A percentile compares a stretch with the other conserved stretches of the same genome.
Evolutionary conservation across 208 protist species (phyloP).

Genomic region (Trypanosoma boissoni): DNA sequence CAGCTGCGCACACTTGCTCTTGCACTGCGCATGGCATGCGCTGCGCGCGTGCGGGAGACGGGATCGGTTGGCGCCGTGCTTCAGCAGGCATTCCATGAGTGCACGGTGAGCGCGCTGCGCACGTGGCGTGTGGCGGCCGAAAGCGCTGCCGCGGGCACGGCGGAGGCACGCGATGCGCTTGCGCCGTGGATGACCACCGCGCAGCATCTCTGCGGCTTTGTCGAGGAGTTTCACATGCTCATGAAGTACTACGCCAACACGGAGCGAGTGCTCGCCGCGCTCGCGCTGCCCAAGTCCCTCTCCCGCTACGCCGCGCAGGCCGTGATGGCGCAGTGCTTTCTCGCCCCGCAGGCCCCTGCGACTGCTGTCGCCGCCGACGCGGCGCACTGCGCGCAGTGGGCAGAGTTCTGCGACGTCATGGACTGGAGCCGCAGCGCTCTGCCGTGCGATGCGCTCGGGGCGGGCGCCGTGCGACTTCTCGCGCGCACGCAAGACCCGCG

Average conservation of each 20-base stretch:
- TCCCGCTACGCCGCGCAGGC: conserved; percentile 40
- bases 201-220: conserved; percentile 44
- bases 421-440: conserved; percentile 59
- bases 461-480: conserved; percentile 25
- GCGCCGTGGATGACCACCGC: conserved; percentile 37
- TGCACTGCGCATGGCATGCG: conserved; percentile 29
- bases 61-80: conserved; percentile 8
- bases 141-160: conserved; percentile 11
- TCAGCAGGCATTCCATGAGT: conserved; percentile 28
- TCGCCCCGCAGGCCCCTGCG: conserved; percentile 6
- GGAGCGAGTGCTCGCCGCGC: conserved; percentile 15
- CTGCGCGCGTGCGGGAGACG: conserved; percentile 7
- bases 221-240: conserved; percentile 27
- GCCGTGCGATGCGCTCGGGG: conserved; percentile 41
- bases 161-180: conserved; percentile 26
- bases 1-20: conserved; percentile 21
- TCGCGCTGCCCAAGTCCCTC: conserved; percentile 30
- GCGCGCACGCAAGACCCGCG: conserved; percentile 15
- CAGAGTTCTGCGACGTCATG: conserved; percentile 38
- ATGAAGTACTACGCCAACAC: conserved; percentile 26
- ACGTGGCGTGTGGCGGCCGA: conserved; percentile 16
- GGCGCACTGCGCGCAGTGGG: conserved; percentile 30
- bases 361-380: neutral
- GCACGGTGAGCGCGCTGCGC: conserved; percentile 27
- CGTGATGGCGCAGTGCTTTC: conserved; percentile 42